phyloP scores from a whole-genome alignment of 140 eudicot species.

The Anethum foeniculum region DNA sequence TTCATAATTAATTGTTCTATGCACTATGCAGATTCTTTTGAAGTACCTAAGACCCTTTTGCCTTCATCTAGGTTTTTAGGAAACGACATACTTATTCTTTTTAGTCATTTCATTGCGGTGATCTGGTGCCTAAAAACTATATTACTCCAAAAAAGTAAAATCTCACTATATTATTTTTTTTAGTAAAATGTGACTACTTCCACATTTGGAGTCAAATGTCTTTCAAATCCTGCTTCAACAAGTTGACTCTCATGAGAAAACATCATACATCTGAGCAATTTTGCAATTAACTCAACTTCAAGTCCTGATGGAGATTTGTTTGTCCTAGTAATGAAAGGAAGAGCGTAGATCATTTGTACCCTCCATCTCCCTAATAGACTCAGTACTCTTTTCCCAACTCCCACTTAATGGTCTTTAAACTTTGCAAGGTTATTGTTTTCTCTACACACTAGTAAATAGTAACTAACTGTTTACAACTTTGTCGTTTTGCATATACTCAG shows the following conservation, averaged over 20 bases:
- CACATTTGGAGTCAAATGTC: not conserved
- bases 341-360: not conserved
- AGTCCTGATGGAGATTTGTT: not conserved
- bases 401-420: no score
- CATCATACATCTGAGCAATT: not conserved
- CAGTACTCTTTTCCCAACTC: not conserved
- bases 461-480: not conserved
- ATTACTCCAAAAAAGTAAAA: no score
- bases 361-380: no score
- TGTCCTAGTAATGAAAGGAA: not conserved
- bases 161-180: not conserved
- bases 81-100: no score
- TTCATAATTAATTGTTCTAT: not conserved
- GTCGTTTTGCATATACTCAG: slow-evolving; percentile 26
- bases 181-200: not conserved
- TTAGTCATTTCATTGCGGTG: no score
- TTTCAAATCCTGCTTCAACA: not conserved
- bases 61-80: not conserved
- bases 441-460: not conserved
- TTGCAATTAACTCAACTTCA: not conserved
- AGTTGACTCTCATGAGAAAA: not conserved
- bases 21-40: not conserved
- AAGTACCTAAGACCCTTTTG: not conserved
- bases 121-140: not conserved
- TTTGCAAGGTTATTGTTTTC: not conserved